Evolutionary conservation across 1,284 basidiomycete species (phyloP).

Genomic region (Fomitopsis betulina): DNA sequence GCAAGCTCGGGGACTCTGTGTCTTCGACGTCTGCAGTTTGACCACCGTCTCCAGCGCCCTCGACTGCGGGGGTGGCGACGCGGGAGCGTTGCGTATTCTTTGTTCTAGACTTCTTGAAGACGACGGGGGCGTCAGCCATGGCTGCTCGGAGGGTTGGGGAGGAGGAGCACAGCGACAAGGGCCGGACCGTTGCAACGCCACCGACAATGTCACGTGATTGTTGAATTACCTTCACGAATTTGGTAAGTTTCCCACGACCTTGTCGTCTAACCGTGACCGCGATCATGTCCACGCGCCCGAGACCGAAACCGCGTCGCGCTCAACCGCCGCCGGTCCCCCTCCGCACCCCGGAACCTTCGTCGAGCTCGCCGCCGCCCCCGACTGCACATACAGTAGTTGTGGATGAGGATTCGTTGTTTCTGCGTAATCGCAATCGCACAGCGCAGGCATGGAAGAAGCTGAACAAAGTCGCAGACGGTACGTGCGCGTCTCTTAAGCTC

Average conservation of each 20-base stretch:
- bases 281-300: constrained; percentile 39
- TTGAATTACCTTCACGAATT: too few relatives aligned
- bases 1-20: constrained; percentile 44
- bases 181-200: too few relatives aligned
- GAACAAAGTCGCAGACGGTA: constrained; percentile 49
- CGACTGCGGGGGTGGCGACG: constrained; percentile 17
- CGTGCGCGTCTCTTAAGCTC: constrained; percentile 9
- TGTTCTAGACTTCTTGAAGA: constrained; percentile 54
- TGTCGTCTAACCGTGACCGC: constrained; percentile 20
- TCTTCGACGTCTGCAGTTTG: constrained; percentile 22
- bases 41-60: constrained; percentile 32
- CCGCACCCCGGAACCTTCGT: constrained; percentile 20
- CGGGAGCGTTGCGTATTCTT: constrained; percentile 50
- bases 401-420: constrained; percentile 63
- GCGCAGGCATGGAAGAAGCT: constrained; percentile 53
- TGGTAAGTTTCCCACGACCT: constrained; percentile 44
- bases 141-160: neutral
- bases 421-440: constrained; percentile 53
- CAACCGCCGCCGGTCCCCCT: constrained; percentile 23
- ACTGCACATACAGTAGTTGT: constrained; percentile 14
- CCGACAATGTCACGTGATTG: too few relatives aligned
- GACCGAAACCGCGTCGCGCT: constrained; percentile 48
- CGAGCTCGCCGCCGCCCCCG: constrained; percentile 13
- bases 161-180: too few relatives aligned
- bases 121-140: constrained; percentile 30